Evolutionary conservation across 2,329 filamentous ascomycete genomes (phyloP).

Genomic region (Colletotrichum sp.): DNA sequence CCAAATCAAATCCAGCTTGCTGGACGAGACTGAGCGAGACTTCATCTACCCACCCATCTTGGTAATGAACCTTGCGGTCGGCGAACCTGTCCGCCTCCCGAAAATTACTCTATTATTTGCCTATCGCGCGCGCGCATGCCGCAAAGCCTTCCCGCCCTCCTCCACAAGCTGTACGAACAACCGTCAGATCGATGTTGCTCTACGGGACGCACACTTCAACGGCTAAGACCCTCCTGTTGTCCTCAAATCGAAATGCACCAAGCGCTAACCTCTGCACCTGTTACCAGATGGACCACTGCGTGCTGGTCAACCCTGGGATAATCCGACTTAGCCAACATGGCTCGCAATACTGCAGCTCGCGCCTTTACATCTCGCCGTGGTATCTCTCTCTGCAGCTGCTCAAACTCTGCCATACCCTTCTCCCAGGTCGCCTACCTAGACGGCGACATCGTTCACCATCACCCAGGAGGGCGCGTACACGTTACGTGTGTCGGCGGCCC

Average conservation of each 20-base stretch:
- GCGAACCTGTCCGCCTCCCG: too few species aligned
- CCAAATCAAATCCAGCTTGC: too few species aligned
- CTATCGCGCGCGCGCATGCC: too few species aligned
- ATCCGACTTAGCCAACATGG: background rate
- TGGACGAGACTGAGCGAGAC: too few species aligned
- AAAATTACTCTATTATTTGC: too few species aligned
- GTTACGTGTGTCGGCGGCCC: constrained; percentile 56
- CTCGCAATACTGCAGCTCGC: background rate
- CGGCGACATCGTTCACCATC: constrained; percentile 47
- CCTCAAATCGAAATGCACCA: background rate
- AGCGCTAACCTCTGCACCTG: background rate
- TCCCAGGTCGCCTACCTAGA: constrained; percentile 29
- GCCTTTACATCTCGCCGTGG: background rate
- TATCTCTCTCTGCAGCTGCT: background rate
- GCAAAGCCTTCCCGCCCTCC: background rate
- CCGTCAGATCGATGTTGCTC: background rate
- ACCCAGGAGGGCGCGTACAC: constrained; percentile 49
- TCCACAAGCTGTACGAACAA: background rate
- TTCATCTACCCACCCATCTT: too few species aligned
- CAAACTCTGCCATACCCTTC: background rate
- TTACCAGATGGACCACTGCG: background rate
- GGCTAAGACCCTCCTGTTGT: background rate
- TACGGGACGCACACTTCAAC: background rate
- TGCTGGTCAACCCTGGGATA: background rate
- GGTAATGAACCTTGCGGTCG: too few species aligned